These are phyloP conservation scores for Leccinum fibrillosum DNA, from an alignment of 768 basidiomycete genomes.

Conservation along the genomic window DNA sequence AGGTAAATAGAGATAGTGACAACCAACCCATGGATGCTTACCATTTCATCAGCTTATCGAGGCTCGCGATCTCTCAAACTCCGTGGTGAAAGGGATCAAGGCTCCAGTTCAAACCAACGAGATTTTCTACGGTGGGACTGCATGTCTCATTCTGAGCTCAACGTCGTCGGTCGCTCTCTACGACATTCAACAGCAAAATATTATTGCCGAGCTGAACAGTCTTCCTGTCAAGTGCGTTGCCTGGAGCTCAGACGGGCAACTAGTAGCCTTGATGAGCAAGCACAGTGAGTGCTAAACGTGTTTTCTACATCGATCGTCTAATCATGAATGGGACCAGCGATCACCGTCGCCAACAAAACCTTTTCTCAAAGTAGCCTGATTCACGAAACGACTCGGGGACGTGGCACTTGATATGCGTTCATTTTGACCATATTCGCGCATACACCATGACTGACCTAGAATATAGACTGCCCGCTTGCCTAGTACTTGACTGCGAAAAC, in stretches of 20 bases:
- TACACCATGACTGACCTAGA: too few relatives aligned
- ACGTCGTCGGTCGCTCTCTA: conserved; percentile 87
- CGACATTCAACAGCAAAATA: conserved; percentile 97
- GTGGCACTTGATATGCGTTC: too few relatives aligned
- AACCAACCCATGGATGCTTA: conserved; percentile 10
- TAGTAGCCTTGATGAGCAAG: conserved; percentile 95
- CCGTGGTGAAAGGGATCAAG: conserved; percentile 93
- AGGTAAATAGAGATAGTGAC: conserved; percentile 46
- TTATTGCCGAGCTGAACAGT: conserved; percentile 88
- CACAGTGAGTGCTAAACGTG: conserved; percentile 67
- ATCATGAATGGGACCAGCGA: conserved; percentile 51
- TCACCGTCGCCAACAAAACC: conserved; percentile 94
- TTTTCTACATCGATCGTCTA: conserved; percentile 3
- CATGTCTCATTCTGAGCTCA: conserved; percentile 87
- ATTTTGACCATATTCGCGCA: too few relatives aligned
- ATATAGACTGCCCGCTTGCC: too few relatives aligned
- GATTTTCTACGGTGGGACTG: conserved; percentile 98
- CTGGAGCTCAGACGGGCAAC: conserved; percentile 85
- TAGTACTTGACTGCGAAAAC: too few relatives aligned
- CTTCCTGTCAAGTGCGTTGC: conserved; percentile 97
- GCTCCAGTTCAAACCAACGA: conserved; percentile 94
- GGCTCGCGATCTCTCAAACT: conserved; percentile 90
- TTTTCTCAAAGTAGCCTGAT: conserved; percentile 61
- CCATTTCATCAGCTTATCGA: conserved; percentile 63
- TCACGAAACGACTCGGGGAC: too few relatives aligned